Evolutionary conservation across 257 asterid genomes (phyloP), one percentile per base, ranked within the genome.

Genomic region (Fraxinus pennsylvanica): DNA sequence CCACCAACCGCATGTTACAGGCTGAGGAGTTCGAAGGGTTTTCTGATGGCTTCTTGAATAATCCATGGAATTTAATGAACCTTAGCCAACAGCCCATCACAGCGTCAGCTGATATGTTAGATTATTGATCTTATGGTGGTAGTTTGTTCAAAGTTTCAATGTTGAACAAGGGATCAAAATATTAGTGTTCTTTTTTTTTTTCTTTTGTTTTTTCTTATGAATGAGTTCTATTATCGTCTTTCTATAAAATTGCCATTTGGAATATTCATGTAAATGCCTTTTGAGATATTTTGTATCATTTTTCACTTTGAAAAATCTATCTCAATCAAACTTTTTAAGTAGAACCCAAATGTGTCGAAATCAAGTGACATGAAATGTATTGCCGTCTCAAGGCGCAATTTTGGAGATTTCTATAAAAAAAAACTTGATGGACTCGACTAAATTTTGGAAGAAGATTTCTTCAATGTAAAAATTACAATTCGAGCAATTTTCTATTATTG

Each of bases 31-130:
- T 76, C 71, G 90, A 83, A 47, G 77, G 81, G 0, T 41, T 36
- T 59, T 79, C 73, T 33, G 92, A 87, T 3, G 68, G 68, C 21
- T 75, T 89, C 82, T 39, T 79, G 85, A 88, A 80, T 72, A 89
- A 79, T 76, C 75, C 87, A 1, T 94, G 93, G 96, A 88, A 89
- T 25, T 72, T 79, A 88, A 80, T 81, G 86, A 89, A 89, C 72
- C 77, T 76, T 52, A 88, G 85, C 68, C 82, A 83, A 15, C 22
- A 77, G 29, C 94, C 92, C 3, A 88, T 92, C 74, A 85, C 86
- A 90, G 96, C 96, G 2, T 82, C 94, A 0, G 87, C 90, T 75
- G 94, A 90, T 47, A 87, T 91, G 85, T 88, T 85, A 79, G 90
- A 86, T 71, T 88, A 82, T 81, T 92, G 79, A 88, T 67, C 67